phyloP scores from a whole-genome alignment of 1,284 basidiomycete species.

The Apiotrichum montevideense region DNA sequence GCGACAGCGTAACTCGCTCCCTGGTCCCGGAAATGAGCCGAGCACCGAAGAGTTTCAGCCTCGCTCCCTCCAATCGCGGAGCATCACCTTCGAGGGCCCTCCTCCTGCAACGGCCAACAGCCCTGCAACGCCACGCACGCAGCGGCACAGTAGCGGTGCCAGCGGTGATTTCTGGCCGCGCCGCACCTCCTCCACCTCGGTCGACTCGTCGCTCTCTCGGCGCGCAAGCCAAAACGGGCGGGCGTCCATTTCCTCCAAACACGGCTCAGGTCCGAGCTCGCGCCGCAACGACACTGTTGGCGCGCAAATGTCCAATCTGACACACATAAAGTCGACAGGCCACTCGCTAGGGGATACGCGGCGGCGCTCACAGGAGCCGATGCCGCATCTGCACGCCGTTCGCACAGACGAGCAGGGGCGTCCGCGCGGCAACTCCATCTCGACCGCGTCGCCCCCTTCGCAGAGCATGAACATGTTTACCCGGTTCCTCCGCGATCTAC shows the following conservation, averaged over 20 bases:
- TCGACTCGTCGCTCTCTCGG: neutral
- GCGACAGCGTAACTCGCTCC: too few relatives aligned
- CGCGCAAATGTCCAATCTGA: neutral
- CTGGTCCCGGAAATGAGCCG: too few relatives aligned
- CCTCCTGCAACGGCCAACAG: too few relatives aligned
- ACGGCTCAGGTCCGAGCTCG: neutral
- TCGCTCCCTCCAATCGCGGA: neutral
- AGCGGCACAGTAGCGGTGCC: too few relatives aligned
- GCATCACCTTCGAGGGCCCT: neutral
- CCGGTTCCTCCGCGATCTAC: constrained; percentile 33
- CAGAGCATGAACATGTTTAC: constrained; percentile 14
- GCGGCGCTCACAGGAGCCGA: neutral
- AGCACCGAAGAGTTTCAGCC: neutral
- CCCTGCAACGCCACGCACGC: too few relatives aligned
- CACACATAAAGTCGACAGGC: neutral
- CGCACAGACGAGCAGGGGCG: too few relatives aligned
- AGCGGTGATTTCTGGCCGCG: neutral
- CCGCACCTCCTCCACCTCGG: neutral
- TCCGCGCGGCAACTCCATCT: neutral
- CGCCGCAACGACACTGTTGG: neutral
- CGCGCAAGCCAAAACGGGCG: neutral
- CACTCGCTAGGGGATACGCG: neutral
- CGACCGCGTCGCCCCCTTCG: neutral
- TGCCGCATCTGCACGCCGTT: too few relatives aligned
- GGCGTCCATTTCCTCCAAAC: neutral